Conservation (phyloP, 768 basidiomycete genomes). For the Termitomyces sp. region DNA sequence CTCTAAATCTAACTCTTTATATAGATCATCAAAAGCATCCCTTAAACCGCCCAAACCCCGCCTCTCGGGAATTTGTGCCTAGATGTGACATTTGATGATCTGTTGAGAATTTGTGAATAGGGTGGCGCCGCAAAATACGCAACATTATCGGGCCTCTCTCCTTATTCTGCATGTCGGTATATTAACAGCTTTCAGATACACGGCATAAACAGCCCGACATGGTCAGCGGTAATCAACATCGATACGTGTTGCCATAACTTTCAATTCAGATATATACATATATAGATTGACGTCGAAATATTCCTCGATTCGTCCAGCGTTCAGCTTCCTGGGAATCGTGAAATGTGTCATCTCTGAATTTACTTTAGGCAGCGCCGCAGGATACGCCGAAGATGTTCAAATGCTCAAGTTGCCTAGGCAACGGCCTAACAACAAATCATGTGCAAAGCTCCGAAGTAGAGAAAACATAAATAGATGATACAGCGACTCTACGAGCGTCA, state of each 20-base stretch:
- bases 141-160: background rate
- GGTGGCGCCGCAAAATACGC: background rate
- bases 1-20: background rate
- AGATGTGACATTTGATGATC: background rate
- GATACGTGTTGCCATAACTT: background rate
- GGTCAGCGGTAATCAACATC: background rate
- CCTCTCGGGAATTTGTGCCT: background rate
- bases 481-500: background rate
- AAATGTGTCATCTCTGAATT: background rate
- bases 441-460: background rate
- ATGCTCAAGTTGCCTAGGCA: background rate
- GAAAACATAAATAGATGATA: background rate
- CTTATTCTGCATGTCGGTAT: no score
- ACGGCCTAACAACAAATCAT: background rate
- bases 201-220: background rate
- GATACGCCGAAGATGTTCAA: background rate
- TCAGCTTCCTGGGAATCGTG: no score
- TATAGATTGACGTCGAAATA: background rate
- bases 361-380: background rate
- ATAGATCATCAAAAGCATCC: background rate
- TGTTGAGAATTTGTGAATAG: no score
- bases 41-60: background rate
- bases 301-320: background rate
- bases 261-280: background rate
- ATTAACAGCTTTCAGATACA: background rate